Base-by-base conservation (phyloP, 345 rosid genomes). In the Anacardium occidentale region DNA sequence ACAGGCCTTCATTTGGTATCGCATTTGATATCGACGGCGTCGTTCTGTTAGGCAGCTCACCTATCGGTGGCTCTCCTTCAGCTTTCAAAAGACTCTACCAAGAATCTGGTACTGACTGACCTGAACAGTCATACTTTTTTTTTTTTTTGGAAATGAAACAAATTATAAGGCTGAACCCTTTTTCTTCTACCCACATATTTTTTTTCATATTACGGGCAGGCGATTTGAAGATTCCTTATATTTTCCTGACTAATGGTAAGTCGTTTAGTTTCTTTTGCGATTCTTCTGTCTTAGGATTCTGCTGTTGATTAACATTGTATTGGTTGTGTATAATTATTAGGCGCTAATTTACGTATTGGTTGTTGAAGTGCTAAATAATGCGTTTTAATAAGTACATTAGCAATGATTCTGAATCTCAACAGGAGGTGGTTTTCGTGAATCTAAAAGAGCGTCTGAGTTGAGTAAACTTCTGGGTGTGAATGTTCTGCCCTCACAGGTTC, bases 11-110 rank as follows among this genome's bases (percentile, higher is more conserved):
- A 21, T 91, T 85, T 68, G 93, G 96, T 77, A 85, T 91, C 72
- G 91, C 94, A 5, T 94, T 94, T 81, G 96, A 91, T 61, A 90
- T 91, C 74, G 98, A 94, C 64, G 96, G 98, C 24, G 97, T 94
- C 68, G 45, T 94, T 64, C 86, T 94, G 55, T 92, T 89, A 44
- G 93, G 94, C 56, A 83, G 80, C 68, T 22, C 86, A 63, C 93
- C 98, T 59, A 71, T 90, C 6, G 96, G 98, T 10, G 91, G 91
- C 73, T 88, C 97, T 51, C 81, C 84, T 5, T 81, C 51, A 18
- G 93, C 93, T 1, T 86, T 94, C 70, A 77, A 72, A 45, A 77
- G 94, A 47, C 81, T 91, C 44, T 87, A 85, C 67, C 79, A 85
- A 66, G 71, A 75, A 55, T 84, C 87, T 62, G 91, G 96, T 92